Conservation (phyloP, 495 filamentous ascomycete species). For the Gamarada debralockiae region DNA sequence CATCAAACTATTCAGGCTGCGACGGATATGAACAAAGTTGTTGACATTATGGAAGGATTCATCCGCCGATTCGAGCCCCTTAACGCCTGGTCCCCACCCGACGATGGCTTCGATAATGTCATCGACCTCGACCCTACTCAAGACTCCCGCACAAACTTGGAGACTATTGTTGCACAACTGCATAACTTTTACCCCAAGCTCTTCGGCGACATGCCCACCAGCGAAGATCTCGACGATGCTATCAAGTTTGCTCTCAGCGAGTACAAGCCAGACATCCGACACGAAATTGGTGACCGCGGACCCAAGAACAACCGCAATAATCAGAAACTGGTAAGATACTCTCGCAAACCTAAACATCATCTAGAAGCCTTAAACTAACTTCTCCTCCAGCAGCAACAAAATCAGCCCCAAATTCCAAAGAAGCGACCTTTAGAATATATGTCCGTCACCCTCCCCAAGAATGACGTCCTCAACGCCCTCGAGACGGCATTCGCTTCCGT, state of each 20-base stretch:
- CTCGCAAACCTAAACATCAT: background rate
- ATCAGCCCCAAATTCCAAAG: slow-evolving; percentile 24
- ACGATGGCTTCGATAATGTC: slow-evolving; percentile 72
- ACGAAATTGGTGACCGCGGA: slow-evolving; percentile 49
- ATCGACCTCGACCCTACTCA: slow-evolving; percentile 79
- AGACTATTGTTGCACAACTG: slow-evolving; percentile 68
- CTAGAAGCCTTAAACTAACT: too few species aligned
- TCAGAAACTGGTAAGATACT: slow-evolving; percentile 13
- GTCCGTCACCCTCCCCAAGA: slow-evolving; percentile 57
- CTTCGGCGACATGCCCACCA: slow-evolving; percentile 63
- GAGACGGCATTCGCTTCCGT: slow-evolving; percentile 60
- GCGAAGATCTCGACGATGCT: slow-evolving; percentile 74
- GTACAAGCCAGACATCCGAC: slow-evolving; percentile 72
- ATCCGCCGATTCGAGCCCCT: slow-evolving; percentile 77
- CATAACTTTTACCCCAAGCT: slow-evolving; percentile 71
- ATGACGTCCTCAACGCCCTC: slow-evolving; percentile 56
- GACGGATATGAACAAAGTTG: slow-evolving; percentile 59
- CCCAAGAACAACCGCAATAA: slow-evolving; percentile 14
- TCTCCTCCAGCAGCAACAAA: slow-evolving; percentile 18
- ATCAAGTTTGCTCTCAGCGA: slow-evolving; percentile 71
- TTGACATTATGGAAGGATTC: slow-evolving; percentile 95
- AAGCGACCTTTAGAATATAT: slow-evolving; percentile 70
- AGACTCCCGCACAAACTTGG: slow-evolving; percentile 80
- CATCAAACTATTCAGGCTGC: slow-evolving; percentile 95
- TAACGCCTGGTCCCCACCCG: slow-evolving; percentile 58